phyloP scores from a whole-genome alignment of 106 monocot genomes.

The Hemerocallis citrina region DNA sequence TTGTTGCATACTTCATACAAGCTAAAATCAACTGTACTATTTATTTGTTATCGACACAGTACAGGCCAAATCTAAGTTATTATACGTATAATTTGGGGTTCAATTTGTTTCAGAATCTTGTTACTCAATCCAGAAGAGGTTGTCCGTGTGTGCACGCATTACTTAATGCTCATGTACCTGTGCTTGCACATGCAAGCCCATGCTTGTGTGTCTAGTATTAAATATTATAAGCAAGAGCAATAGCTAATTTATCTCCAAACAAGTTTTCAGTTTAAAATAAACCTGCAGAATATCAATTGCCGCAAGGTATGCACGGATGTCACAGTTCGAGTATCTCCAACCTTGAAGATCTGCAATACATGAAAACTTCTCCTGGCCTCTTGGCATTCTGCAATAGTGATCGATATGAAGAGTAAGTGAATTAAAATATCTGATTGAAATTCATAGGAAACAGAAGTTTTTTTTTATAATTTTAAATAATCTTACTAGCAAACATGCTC shows the following conservation, averaged over 20 bases:
- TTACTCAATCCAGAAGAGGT: no score
- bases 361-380: slow-evolving; percentile 41
- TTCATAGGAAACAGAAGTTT: no score
- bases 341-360: slow-evolving; percentile 44
- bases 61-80: no score
- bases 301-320: slow-evolving; percentile 48
- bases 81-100: no score
- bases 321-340: slow-evolving; percentile 57
- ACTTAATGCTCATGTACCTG: background rate
- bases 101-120: no score
- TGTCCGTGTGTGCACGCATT: background rate
- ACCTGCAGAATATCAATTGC: slow-evolving; percentile 59
- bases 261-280: background rate
- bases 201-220: background rate
- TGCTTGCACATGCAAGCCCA: background rate
- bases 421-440: no score
- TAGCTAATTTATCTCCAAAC: no score
- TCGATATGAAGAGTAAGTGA: background rate
- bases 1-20: no score
- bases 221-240: background rate
- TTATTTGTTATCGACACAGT: no score
- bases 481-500: no score
- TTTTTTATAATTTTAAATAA: no score
- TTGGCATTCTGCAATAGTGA: slow-evolving; percentile 17
- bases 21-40: no score